phyloP scores from a whole-genome alignment of 306 rosid species.

The Prunus mume region DNA sequence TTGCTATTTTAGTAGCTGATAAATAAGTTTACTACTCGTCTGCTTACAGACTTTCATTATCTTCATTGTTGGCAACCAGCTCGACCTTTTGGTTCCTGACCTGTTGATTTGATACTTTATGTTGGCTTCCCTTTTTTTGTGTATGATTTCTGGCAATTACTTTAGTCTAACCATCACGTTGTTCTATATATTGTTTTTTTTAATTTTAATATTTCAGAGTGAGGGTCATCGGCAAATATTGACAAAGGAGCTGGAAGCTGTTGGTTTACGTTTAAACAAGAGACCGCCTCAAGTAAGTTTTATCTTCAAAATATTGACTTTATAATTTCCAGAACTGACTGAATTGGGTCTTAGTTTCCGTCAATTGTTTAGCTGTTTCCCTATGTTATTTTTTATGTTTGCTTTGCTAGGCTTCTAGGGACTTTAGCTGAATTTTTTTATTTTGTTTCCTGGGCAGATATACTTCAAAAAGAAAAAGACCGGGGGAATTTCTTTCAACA shows the following conservation, averaged over 20 bases:
- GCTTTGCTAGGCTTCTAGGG: conserved; percentile 2
- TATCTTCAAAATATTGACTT: conserved; percentile 12
- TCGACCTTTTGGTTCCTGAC: not conserved
- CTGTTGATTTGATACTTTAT: not conserved
- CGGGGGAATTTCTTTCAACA: conserved; percentile 95
- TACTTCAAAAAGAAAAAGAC: conserved; percentile 97
- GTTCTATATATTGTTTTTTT: not conserved
- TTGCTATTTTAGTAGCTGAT: conserved; percentile 22
- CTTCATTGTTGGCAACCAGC: not conserved
- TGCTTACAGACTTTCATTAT: not conserved
- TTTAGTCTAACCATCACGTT: conserved; percentile 14
- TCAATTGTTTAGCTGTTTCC: not conserved
- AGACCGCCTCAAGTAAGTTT: conserved; percentile 88
- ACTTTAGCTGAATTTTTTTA: not conserved
- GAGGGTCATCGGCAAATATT: conserved; percentile 99
- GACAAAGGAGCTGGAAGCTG: conserved; percentile 98
- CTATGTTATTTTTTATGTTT: not conserved
- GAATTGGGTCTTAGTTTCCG: conserved; percentile 8
- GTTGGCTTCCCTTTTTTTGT: not conserved
- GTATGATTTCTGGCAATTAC: conserved; percentile 5
- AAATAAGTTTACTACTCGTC: conserved; percentile 4
- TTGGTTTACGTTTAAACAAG: conserved; percentile 92
- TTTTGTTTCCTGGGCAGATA: conserved; percentile 58
- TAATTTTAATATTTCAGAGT: conserved; percentile 49
- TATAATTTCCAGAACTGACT: not conserved